Percentiles rank a stretch among this genome's conserved stretches.
These are phyloP conservation scores for Saccharomycopsis sp. DNA, from an alignment of 805 yeast genomes.

Conservation along the genomic window DNA sequence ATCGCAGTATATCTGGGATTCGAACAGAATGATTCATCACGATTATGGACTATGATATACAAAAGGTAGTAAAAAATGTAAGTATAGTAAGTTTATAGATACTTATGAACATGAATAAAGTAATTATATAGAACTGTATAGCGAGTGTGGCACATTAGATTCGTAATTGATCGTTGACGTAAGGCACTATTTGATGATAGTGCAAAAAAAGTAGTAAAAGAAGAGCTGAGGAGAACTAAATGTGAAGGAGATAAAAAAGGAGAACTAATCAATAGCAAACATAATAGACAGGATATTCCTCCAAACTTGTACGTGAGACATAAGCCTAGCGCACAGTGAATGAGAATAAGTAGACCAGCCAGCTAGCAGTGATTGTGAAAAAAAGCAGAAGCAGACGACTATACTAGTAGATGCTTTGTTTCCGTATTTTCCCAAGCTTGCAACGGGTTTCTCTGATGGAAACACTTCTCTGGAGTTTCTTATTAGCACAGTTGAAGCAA, in stretches of 20 bases:
- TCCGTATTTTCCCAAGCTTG: conserved; percentile 14
- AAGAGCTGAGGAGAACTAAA: background rate
- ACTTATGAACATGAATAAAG: too few species aligned
- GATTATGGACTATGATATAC: too few species aligned
- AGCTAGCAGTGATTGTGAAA: background rate
- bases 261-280: background rate
- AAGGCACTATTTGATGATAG: background rate
- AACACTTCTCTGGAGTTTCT: conserved; percentile 12
- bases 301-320: background rate
- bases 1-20: too few species aligned
- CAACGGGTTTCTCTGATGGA: conserved; percentile 16
- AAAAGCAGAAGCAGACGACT: too few species aligned
- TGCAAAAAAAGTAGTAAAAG: background rate
- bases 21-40: too few species aligned
- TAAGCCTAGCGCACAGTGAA: background rate
- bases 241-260: background rate
- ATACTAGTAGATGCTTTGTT: conserved; percentile 7
- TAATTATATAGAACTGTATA: background rate
- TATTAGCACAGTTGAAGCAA: conserved; percentile 19
- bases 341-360: background rate
- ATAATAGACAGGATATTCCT: background rate
- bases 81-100: too few species aligned
- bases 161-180: background rate
- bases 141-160: background rate
- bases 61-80: too few species aligned